Evolutionary conservation across 2,329 filamentous ascomycete species (phyloP), one percentile per base, ranked within the genome.

Genomic region (Diaporthe longicolla): DNA sequence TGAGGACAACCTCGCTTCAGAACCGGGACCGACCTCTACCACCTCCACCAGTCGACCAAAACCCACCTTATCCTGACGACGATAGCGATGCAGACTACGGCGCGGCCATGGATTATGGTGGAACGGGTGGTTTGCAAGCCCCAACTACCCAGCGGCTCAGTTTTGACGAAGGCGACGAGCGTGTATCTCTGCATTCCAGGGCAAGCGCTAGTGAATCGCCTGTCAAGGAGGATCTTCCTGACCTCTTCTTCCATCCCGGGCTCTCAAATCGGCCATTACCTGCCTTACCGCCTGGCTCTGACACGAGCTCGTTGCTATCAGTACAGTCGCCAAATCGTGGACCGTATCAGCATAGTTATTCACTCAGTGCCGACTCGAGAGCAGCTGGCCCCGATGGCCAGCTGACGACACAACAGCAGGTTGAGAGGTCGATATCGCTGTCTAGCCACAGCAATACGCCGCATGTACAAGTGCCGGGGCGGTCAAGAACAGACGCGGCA

Each of bases 401-500:
- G 77, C 79, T 40, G 81, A 84, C 84, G 77, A 84, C 85, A 55
- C 84, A 85, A 69, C 81, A 84, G 70, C 85, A 87, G 58, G 88
- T 90, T 2, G 90, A 92, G 77, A 89, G 95, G 79, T 97, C 94
- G 8, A 94, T 94, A 45, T 98, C 96, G 40, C 84, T 98, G 73
- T 92, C 93, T 4, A 95, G 91, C 76, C 94, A 97, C 81, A 94
- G 92, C 79, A 94, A 92, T 76, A 93, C 94, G 10, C 95, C 95
- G 45, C 90, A 92, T 74, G 89, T 96, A 40, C 89, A 94, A 76
- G 89, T 95, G 40, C 95, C 97, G n/a, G 93, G 94, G 52, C 91
- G 97, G 73, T 98, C 97, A 48, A 95, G 97, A 83, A 99, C 97
- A 11, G 97, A 99, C 84, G 95, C 95, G 52, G 93, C 97, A 52